Percentiles rank a stretch among this genome's conserved stretches.
Evolutionary conservation across 192 early-diverging fungal species (phyloP).

Genomic region (Chytriomyces sp.): DNA sequence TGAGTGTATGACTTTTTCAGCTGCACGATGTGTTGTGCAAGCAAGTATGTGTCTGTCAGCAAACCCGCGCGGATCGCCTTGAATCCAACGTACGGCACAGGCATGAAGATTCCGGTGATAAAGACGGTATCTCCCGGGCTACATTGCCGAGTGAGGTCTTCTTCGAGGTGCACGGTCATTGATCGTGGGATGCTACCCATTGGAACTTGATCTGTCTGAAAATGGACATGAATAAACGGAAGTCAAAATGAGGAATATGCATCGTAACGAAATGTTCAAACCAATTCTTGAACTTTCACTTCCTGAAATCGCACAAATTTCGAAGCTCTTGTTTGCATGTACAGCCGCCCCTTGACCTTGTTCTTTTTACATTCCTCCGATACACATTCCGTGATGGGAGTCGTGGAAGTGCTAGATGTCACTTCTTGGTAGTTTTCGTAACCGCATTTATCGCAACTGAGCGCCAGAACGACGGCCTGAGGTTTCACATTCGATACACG

Average conservation of each 20-base stretch:
- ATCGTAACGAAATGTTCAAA: conserved; percentile 37
- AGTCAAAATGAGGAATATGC: neutral
- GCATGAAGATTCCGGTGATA: conserved; percentile 87
- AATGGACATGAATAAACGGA: neutral
- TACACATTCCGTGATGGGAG: conserved; percentile 81
- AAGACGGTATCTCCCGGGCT: conserved; percentile 88
- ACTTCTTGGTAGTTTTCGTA: conserved; percentile 96
- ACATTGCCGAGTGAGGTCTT: conserved; percentile 74
- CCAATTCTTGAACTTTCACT: conserved; percentile 93
- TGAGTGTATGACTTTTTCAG: conserved; percentile 91
- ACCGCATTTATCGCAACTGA: conserved; percentile 93
- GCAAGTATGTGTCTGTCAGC: conserved; percentile 93
- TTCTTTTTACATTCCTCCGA: conserved; percentile 81
- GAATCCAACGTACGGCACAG: conserved; percentile 92
- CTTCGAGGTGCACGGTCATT: conserved; percentile 91
- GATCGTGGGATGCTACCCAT: conserved; percentile 97
- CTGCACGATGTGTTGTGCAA: conserved; percentile 84
- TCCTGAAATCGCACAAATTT: conserved; percentile 96
- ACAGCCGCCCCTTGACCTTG: conserved; percentile 78
- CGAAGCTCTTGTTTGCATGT: conserved; percentile 88
- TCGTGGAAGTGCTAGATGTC: conserved; percentile 52
- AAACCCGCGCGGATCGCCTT: conserved; percentile 87
- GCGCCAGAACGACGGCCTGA: conserved; percentile 82
- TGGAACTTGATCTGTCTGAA: conserved; percentile 93
- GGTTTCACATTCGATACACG: conserved; percentile 94